phyloP scores from a whole-genome alignment of 1,139 yeast genomes.

The Pichia sp. region DNA sequence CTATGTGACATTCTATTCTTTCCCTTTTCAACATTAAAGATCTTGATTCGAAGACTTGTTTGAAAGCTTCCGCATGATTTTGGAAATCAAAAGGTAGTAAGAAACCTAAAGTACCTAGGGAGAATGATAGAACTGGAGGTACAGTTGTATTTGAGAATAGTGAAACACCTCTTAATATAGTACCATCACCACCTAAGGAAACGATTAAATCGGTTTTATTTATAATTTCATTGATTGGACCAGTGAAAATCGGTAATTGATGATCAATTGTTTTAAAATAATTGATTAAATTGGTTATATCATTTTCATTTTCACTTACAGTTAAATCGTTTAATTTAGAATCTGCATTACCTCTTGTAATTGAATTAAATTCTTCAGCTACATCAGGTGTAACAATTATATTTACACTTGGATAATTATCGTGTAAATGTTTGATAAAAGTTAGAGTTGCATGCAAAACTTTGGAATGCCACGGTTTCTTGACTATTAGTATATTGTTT shows the following conservation, averaged over 20 bases:
- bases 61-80: slow-evolving; percentile 54
- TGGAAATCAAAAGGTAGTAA: slow-evolving; percentile 76
- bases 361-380: slow-evolving; percentile 53
- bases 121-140: slow-evolving; percentile 85
- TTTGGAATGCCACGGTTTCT: slow-evolving; percentile 70
- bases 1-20: slow-evolving; percentile 69
- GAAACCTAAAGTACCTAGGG: slow-evolving; percentile 89
- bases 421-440: slow-evolving; percentile 51
- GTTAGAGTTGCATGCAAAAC: slow-evolving; percentile 62
- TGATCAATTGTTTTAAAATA: slow-evolving; percentile 18
- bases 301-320: slow-evolving; percentile 14
- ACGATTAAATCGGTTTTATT: slow-evolving; percentile 62
- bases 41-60: slow-evolving; percentile 55
- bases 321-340: background rate
- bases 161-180: slow-evolving; percentile 54
- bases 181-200: slow-evolving; percentile 94
- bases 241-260: slow-evolving; percentile 41
- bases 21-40: slow-evolving; percentile 69
- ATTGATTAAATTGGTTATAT: slow-evolving; percentile 1
- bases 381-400: slow-evolving; percentile 71
- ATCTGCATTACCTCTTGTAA: slow-evolving; percentile 15
- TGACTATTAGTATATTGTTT: slow-evolving; percentile 67
- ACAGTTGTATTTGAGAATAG: slow-evolving; percentile 61
- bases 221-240: slow-evolving; percentile 49
- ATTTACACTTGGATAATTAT: slow-evolving; percentile 60